Percentiles rank a stretch among this genome's conserved stretches.
Evolutionary conservation across 2,329 filamentous ascomycete genomes (phyloP).

Genomic region (Lasiodiplodia sp.): DNA sequence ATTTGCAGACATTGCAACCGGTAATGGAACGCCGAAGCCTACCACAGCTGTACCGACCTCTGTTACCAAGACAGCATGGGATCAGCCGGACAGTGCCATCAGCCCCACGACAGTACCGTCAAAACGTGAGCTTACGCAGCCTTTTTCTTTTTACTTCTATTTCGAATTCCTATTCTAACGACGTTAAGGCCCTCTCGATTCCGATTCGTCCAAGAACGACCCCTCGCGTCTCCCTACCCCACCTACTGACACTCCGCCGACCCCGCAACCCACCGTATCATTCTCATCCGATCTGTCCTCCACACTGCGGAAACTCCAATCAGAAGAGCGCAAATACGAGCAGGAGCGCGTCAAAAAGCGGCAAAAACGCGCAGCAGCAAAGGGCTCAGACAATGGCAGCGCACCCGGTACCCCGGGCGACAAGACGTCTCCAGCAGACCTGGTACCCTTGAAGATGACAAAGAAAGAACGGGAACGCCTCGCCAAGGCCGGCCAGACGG

Average conservation of each 20-base stretch:
- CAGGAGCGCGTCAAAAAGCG: slow-evolving; percentile 56
- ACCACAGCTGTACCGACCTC: slow-evolving; percentile 48
- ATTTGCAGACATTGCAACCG: slow-evolving; percentile 73
- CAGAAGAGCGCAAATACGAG: slow-evolving; percentile 23
- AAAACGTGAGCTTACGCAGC: slow-evolving; percentile 62
- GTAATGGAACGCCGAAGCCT: slow-evolving; percentile 51
- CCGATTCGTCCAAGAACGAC: slow-evolving; percentile 26
- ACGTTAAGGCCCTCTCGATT: slow-evolving; percentile 41
- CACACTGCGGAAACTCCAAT: slow-evolving; percentile 69
- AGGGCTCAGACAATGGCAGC: slow-evolving; percentile 32
- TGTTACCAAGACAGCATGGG: slow-evolving; percentile 48
- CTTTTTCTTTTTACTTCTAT: slow-evolving; percentile 11
- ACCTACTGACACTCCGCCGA: slow-evolving; percentile 55
- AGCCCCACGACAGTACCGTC: slow-evolving; percentile 62
- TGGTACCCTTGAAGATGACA: slow-evolving; percentile 61
- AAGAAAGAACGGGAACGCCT: slow-evolving; percentile 89
- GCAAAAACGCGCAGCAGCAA: slow-evolving; percentile 48
- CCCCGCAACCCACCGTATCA: slow-evolving; percentile 56
- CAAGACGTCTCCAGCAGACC: slow-evolving; percentile 37
- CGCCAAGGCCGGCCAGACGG: slow-evolving; percentile 74
- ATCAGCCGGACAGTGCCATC: slow-evolving; percentile 58
- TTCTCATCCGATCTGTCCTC: slow-evolving; percentile 68
- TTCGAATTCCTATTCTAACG: slow-evolving; percentile 42
- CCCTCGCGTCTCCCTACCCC: slow-evolving; percentile 54
- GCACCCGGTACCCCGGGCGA: slow-evolving; percentile 38